A percentile compares a stretch with the other conserved stretches of the same genome.
phyloP scores from a whole-genome alignment of 345 rosid genomes.

The Alliaria petiolata region DNA sequence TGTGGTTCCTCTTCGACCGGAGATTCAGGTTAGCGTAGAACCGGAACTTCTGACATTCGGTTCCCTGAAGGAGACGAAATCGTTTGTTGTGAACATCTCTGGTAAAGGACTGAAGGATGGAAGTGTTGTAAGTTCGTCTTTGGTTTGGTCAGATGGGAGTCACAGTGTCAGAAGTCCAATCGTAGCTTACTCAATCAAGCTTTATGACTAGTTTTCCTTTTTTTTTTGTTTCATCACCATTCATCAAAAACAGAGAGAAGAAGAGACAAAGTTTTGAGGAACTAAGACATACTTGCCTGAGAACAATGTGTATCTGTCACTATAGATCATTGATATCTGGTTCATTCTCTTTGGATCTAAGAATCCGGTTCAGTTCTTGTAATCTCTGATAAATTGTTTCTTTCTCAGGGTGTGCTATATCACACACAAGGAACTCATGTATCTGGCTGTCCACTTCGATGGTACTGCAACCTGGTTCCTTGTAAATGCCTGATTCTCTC shows the following conservation, averaged over 20 bases:
- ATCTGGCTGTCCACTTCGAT: constrained; percentile 51
- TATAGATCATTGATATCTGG: constrained; percentile 39
- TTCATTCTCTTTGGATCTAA: constrained; percentile 37
- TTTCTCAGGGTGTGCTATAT: constrained; percentile 44
- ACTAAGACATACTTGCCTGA: background rate
- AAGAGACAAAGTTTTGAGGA: background rate
- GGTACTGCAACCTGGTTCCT: constrained; percentile 70
- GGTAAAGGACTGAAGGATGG: constrained; percentile 16
- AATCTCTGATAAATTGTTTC: constrained; percentile 50
- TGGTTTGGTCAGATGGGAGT: constrained; percentile 40
- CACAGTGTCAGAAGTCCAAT: constrained; percentile 39
- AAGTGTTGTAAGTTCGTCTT: constrained; percentile 23
- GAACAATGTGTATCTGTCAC: constrained; percentile 26
- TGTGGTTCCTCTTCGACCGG: constrained; percentile 6
- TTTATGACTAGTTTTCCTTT: background rate
- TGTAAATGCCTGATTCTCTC: constrained; percentile 50
- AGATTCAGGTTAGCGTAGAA: constrained; percentile 21
- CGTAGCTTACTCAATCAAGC: constrained; percentile 26
- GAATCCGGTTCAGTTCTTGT: constrained; percentile 41
- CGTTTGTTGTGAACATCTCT: constrained; percentile 29
- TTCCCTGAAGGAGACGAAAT: constrained; percentile 20
- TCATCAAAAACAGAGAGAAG: constrained; percentile 12
- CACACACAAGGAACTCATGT: constrained; percentile 60
- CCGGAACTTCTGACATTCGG: constrained; percentile 31
- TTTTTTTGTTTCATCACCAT: background rate